Conservation (phyloP, 768 basidiomycete genomes). For the Auricularia sp. region DNA sequence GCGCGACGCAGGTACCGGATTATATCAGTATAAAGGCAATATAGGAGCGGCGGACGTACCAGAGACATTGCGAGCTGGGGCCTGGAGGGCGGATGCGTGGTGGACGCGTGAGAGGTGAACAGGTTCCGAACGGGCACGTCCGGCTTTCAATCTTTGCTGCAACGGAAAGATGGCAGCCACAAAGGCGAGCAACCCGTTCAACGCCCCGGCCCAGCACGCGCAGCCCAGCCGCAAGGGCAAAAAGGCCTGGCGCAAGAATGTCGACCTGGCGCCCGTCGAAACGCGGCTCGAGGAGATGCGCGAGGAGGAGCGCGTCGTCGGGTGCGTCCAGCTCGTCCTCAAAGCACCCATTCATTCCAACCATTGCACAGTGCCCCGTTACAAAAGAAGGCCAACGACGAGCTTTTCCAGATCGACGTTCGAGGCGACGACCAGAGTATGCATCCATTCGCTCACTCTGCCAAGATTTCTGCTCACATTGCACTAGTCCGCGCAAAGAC, state of each 20-base stretch:
- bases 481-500: slow-evolving; percentile 45
- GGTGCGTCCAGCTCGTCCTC: slow-evolving; percentile 36
- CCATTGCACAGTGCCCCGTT: slow-evolving; percentile 41
- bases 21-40: not conserved
- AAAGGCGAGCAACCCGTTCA: not conserved
- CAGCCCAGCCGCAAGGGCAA: slow-evolving; percentile 87
- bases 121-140: not conserved
- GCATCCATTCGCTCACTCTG: not conserved
- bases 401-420: slow-evolving; percentile 74
- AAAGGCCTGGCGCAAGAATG: slow-evolving; percentile 87
- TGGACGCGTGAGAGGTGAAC: not conserved
- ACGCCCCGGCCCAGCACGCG: slow-evolving; percentile 25
- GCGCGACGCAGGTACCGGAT: not conserved
- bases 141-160: not conserved
- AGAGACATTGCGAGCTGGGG: not conserved
- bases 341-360: not conserved
- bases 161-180: not conserved
- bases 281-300: slow-evolving; percentile 63
- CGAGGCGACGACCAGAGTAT: slow-evolving; percentile 62
- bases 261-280: slow-evolving; percentile 75
- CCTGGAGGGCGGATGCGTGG: too few species aligned
- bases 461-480: not conserved
- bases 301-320: slow-evolving; percentile 71
- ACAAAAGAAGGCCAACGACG: slow-evolving; percentile 57
- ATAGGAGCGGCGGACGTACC: not conserved